Evolutionary conservation across 2,329 filamentous ascomycete genomes (phyloP).

Genomic region (Pseudovirgaria hyperparasitica): DNA sequence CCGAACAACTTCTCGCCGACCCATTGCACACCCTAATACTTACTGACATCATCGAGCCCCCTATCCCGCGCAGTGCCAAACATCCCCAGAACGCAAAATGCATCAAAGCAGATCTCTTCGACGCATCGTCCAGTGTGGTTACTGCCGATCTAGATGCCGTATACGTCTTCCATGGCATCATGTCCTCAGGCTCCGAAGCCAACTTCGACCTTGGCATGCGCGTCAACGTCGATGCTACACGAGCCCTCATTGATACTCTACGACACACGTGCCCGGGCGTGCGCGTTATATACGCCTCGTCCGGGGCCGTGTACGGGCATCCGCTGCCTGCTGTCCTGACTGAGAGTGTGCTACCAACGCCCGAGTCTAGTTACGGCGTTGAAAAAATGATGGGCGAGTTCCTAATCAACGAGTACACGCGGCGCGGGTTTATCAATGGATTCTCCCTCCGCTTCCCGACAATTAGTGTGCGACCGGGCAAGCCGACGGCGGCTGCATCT

Average conservation of each 20-base stretch:
- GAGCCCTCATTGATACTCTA: slow-evolving; percentile 41
- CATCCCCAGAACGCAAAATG: slow-evolving; percentile 38
- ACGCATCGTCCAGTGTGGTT: slow-evolving; percentile 13
- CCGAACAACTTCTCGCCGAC: slow-evolving; percentile 40
- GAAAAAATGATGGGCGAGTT: slow-evolving; percentile 52
- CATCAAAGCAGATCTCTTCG: slow-evolving; percentile 41
- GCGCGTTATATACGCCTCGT: slow-evolving; percentile 48
- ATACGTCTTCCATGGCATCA: slow-evolving; percentile 55
- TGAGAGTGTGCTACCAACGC: slow-evolving; percentile 41
- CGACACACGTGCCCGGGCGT: slow-evolving; percentile 37
- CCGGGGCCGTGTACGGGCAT: slow-evolving; percentile 51
- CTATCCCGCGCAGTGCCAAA: slow-evolving; percentile 34
- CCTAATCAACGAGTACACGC: slow-evolving; percentile 50
- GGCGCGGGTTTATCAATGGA: slow-evolving; percentile 45
- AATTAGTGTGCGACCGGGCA: slow-evolving; percentile 47
- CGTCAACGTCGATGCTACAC: slow-evolving; percentile 50
- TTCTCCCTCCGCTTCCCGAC: slow-evolving; percentile 48
- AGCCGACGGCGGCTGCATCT: slow-evolving; percentile 48
- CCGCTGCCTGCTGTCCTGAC: slow-evolving; percentile 31
- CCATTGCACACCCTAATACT: slow-evolving; percentile 37
- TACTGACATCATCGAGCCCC: slow-evolving; percentile 44
- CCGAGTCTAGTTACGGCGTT: slow-evolving; percentile 49
- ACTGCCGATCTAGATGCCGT: slow-evolving; percentile 17
- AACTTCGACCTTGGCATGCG: slow-evolving; percentile 46
- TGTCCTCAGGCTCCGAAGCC: slow-evolving; percentile 51